A percentile compares a stretch with the other conserved stretches of the same genome.
These are phyloP conservation scores for Globisporangium lucens DNA, from an alignment of 352 stramenopile species.

Conservation along the genomic window DNA sequence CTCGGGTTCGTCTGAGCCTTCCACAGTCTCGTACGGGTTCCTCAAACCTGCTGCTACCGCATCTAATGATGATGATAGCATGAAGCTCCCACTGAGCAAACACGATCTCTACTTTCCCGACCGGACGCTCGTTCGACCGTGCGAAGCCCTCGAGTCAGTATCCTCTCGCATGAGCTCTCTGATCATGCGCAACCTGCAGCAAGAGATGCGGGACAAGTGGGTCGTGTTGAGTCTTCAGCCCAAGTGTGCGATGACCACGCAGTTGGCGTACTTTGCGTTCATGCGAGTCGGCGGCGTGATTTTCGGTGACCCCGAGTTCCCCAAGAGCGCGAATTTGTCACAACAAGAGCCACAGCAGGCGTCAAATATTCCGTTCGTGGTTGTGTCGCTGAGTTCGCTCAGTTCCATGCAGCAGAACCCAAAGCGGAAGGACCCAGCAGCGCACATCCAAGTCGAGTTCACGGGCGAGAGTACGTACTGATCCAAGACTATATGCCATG, in stretches of 20 bases:
- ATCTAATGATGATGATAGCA: background rate
- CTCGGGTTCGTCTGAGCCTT: conserved; percentile 28
- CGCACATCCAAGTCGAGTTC: conserved; percentile 60
- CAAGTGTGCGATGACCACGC: conserved; percentile 34
- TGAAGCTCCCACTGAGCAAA: conserved; percentile 42
- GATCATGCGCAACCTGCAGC: background rate
- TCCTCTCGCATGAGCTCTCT: background rate
- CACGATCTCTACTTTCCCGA: conserved; percentile 34
- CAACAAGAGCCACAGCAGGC: conserved; percentile 15
- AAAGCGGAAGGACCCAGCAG: conserved; percentile 16
- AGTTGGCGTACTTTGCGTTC: conserved; percentile 42
- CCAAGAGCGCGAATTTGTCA: conserved; percentile 15
- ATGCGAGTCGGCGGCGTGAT: conserved; percentile 41
- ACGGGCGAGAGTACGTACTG: conserved; percentile 51
- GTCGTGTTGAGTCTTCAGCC: conserved; percentile 26
- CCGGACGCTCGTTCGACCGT: conserved; percentile 29
- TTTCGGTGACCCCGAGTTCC: conserved; percentile 37
- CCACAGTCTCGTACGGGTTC: conserved; percentile 38
- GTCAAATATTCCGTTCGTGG: conserved; percentile 41
- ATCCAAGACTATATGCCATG: background rate
- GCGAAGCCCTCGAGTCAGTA: conserved; percentile 15
- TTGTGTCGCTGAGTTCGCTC: conserved; percentile 24
- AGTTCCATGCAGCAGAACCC: background rate
- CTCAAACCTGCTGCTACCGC: conserved; percentile 6
- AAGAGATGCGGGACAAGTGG: conserved; percentile 25